Evolutionary conservation across 2,329 filamentous ascomycete genomes (phyloP).

Genomic region (Fusarium sp.): DNA sequence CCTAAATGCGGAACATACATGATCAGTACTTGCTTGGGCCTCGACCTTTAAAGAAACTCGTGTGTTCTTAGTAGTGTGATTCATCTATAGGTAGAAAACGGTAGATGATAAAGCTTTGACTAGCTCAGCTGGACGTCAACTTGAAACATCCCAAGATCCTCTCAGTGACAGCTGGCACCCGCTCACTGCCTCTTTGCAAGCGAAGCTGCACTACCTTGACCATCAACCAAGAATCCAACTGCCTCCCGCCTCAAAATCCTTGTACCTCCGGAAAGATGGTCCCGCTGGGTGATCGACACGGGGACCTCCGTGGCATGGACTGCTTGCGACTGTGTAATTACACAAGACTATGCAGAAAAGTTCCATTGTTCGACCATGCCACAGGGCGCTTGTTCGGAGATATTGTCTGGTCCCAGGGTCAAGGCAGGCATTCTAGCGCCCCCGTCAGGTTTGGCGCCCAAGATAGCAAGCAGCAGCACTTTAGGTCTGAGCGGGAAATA

Average conservation of each 20-base stretch:
- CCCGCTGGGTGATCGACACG: constrained; percentile 22
- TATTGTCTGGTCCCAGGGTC: constrained; percentile 16
- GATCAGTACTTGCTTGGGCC: neutral
- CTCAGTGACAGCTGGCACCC: neutral
- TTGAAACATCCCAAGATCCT: constrained; percentile 18
- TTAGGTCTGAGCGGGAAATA: constrained; percentile 13
- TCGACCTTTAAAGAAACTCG: constrained; percentile 3
- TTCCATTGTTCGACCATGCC: constrained; percentile 13
- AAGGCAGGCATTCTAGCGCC: constrained; percentile 12
- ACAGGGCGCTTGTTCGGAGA: constrained; percentile 10
- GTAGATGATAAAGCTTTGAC: neutral
- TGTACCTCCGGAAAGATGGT: constrained; percentile 5
- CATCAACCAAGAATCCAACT: neutral
- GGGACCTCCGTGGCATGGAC: constrained; percentile 18
- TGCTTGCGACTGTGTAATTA: constrained; percentile 12
- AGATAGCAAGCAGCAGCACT: constrained; percentile 42
- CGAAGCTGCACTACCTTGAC: constrained; percentile 19
- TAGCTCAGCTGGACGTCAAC: neutral
- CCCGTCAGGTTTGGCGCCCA: constrained; percentile 15
- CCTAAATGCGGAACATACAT: constrained; percentile 21
- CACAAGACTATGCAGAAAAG: constrained; percentile 19
- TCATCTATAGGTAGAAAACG: neutral
- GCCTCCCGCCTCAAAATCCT: neutral
- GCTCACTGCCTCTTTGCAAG: constrained; percentile 14
- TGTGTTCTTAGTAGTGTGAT: neutral